These are phyloP conservation scores for carrot (Daucus carota) DNA, from an alignment of 129 eudicot species.

Conservation along the genomic window DNA sequence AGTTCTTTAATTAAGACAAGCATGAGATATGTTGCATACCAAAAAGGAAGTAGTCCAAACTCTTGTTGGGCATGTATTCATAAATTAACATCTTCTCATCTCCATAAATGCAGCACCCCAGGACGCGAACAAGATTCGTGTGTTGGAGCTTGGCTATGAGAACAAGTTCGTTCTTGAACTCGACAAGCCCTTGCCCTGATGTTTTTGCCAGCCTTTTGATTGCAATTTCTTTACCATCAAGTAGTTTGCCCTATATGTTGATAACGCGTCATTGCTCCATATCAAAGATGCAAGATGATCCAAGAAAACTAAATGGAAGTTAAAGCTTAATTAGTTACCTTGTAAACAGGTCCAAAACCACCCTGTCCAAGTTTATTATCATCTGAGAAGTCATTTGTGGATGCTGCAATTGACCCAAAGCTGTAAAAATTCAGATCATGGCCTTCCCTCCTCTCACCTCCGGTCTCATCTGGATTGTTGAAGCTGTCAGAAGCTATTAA, in stretches of 20 bases:
- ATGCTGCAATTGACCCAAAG: slow-evolving; percentile 22
- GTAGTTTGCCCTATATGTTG: slow-evolving; percentile 22
- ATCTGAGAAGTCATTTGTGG: slow-evolving; percentile 31
- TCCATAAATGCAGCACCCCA: slow-evolving; percentile 26
- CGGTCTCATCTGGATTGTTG: slow-evolving; percentile 14
- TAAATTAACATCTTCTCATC: slow-evolving; percentile 32
- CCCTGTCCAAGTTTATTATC: slow-evolving; percentile 46
- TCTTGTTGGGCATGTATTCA: slow-evolving; percentile 41
- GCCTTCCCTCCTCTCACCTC: slow-evolving; percentile 22
- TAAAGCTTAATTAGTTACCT: slow-evolving; percentile 18
- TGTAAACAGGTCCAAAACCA: slow-evolving; percentile 54
- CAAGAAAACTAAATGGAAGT: neutral
- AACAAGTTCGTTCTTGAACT: slow-evolving; percentile 35
- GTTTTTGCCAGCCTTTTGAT: slow-evolving; percentile 25
- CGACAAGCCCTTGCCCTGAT: slow-evolving; percentile 29
- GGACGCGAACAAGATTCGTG: slow-evolving; percentile 29
- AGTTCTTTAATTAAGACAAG: neutral
- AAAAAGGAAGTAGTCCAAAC: slow-evolving; percentile 41
- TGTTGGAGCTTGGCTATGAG: slow-evolving; percentile 36
- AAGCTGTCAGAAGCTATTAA: slow-evolving; percentile 31
- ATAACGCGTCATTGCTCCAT: neutral
- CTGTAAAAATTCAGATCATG: slow-evolving; percentile 31
- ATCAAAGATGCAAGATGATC: neutral
- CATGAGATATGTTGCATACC: slow-evolving; percentile 17
- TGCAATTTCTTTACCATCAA: slow-evolving; percentile 24